Evolutionary conservation across 2,329 filamentous ascomycete genomes (phyloP), one percentile per base, ranked within the genome.

Genomic region (Microcera coccophila): DNA sequence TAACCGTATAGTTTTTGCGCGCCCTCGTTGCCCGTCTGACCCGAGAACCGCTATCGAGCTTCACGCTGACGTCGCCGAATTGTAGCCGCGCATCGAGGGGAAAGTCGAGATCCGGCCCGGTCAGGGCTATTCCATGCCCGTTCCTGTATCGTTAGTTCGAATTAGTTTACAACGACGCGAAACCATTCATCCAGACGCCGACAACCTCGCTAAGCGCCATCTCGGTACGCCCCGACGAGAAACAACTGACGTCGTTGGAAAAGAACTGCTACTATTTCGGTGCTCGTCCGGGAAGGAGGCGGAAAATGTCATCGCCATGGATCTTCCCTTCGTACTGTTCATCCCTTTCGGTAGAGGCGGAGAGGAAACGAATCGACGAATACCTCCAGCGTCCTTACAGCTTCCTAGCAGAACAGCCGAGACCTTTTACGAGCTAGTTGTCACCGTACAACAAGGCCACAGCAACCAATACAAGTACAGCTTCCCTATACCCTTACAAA

Each of bases 351-450:
- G 91, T 29, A 81, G 90, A 55, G 88, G 89, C 37, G 90, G 90
- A 42, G 87, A 94, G 64, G 93, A 97, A 68, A 84, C 86, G 19
- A 93, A 90, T 54, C 76, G 90, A 54, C 81, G 90, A 55, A 90
- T 97, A 59, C 93, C 93, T 2, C 91, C 93, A 3, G 90, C 93
- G 24, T 95, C 89, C 53, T 69, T 98, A 58, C 88, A 95, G 65
- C 76, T 98, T 42, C 85, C 90, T 18, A 93, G 87, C 68, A 82
- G 93, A 59, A 95, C 88, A n/a, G 90, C 90, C 47, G 93, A 98
- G 72, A 98, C 93, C 35, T 95, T 78, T 64, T 98, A 97, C 71
- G 93, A 98, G 70, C 78, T 98, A 49, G 89, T 97, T 42, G 93
- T 98, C 39, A 95, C 86, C 39, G 85, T 98, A 17, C 91, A 97